Conservation (phyloP, 768 basidiomycete genomes). For the Clathrus columnatus region DNA sequence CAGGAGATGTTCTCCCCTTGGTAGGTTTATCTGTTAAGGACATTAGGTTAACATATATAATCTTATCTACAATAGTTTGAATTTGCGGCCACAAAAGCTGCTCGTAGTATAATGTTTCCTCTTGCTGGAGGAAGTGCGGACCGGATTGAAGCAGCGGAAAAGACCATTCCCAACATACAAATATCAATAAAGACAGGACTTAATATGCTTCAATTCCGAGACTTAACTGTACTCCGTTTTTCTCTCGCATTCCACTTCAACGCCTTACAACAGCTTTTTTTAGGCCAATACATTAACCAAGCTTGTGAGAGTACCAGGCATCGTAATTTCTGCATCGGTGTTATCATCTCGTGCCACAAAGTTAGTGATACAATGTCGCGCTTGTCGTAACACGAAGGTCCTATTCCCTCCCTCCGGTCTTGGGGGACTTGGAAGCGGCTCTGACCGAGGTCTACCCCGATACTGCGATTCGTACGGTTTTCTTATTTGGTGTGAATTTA, state of each 20-base stretch:
- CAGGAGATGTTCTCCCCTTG: constrained; percentile 80
- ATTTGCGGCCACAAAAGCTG: constrained; percentile 78
- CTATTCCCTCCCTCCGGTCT: constrained; percentile 71
- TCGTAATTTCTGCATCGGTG: constrained; percentile 94
- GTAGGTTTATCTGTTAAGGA: constrained; percentile 29
- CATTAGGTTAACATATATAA: neutral
- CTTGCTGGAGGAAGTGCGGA: constrained; percentile 45
- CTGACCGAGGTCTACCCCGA: constrained; percentile 78
- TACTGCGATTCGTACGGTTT: constrained; percentile 60
- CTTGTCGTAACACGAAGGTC: constrained; percentile 71
- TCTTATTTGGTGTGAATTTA: neutral
- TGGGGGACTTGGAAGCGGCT: constrained; percentile 82
- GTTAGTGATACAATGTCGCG: constrained; percentile 86
- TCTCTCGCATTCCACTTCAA: neutral
- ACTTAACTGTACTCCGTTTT: constrained; percentile 56
- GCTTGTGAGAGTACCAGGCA: constrained; percentile 93
- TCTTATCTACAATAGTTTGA: constrained; percentile 58
- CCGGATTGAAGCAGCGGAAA: constrained; percentile 38
- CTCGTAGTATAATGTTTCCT: constrained; percentile 77
- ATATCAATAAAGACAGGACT: constrained; percentile 83
- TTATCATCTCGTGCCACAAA: constrained; percentile 90
- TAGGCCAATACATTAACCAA: constrained; percentile 85
- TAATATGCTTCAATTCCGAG: constrained; percentile 89
- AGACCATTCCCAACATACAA: constrained; percentile 68
- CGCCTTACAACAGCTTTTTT: neutral